A percentile compares a stretch with the other conserved stretches of the same genome.
Conservation (phyloP, 129 eudicot genomes). For the Escallonia rubra region DNA sequence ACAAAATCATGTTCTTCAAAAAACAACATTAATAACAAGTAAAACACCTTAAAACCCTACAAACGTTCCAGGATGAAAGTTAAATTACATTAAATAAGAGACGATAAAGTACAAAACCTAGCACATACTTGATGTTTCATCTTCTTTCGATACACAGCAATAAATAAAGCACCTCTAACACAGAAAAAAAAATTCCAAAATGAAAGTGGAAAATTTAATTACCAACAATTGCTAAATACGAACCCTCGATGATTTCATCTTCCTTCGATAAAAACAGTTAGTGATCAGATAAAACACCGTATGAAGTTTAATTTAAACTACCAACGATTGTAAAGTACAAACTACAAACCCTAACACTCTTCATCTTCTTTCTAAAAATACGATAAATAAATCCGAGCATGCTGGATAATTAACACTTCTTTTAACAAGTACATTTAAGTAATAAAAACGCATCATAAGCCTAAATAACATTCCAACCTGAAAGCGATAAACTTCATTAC, state of each 20-base stretch:
- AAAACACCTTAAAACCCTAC: neutral
- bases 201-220: neutral
- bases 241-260: neutral
- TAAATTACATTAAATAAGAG: neutral
- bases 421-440: no score
- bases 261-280: neutral
- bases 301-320: neutral
- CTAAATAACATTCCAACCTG: neutral
- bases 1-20: neutral
- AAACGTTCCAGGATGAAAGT: neutral
- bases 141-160: no score
- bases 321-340: no score
- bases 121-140: no score
- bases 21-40: neutral
- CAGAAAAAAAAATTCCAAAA: neutral
- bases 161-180: no score
- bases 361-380: no score
- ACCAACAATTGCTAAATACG: neutral
- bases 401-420: no score
- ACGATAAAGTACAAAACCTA: neutral
- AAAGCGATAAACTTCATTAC: neutral
- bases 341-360: no score
- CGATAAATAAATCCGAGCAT: no score
- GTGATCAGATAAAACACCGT: neutral
- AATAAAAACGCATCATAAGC: neutral